Base-by-base conservation (phyloP, 345 rosid species). In the Triadica sebifera region DNA sequence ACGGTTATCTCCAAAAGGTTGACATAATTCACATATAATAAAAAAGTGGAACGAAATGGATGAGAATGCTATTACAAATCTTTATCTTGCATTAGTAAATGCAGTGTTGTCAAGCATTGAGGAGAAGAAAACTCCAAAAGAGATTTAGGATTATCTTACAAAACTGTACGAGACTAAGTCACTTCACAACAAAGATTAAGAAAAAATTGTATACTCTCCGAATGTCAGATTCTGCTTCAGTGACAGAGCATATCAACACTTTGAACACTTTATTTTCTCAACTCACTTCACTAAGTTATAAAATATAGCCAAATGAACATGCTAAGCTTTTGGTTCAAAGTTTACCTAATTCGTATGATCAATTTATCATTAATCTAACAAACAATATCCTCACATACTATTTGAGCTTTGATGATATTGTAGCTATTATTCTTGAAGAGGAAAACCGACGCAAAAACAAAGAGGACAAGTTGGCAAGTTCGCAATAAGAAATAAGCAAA, bases 291-390 rank as follows among this genome's bases (percentile, higher is more conserved):
- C 2, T 59, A 2, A 8, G 38, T 6, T 59, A 59, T 59, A 59
- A 24, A 59, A 24, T 24, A 59, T 0, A 59, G 8, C 11, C 63
- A 22, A n/a, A 8, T 20, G 63, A 59, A 22, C 13, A 15, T 59
- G 34, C 12, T 59, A 37, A 59, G 6, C 63, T 59, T 59, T 37
- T 59, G 15, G 15, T 59, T 22, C 38, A 59, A 59, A 59, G 38
- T 59, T 37, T 59, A 59, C 6, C 38, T 59, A 11, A 59, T 59
- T 59, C 63, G 37, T 59, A 59, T 59, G 63, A 59, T 59, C 63
- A 29, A 2, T 2, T 29, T 2, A 29, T 29, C 34, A 29, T 29
- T 2, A 29, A 29, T 29, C 2, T 29, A 29, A 29, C 34, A 29
- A 29, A 29, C 34, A 29, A 29, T 29, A 2, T 29, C 34, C 34